Evolutionary conservation across 108 stramenopile genomes (phyloP), one percentile per base, ranked within the genome.

Genomic region (Pseudonitzschia multiseries): DNA sequence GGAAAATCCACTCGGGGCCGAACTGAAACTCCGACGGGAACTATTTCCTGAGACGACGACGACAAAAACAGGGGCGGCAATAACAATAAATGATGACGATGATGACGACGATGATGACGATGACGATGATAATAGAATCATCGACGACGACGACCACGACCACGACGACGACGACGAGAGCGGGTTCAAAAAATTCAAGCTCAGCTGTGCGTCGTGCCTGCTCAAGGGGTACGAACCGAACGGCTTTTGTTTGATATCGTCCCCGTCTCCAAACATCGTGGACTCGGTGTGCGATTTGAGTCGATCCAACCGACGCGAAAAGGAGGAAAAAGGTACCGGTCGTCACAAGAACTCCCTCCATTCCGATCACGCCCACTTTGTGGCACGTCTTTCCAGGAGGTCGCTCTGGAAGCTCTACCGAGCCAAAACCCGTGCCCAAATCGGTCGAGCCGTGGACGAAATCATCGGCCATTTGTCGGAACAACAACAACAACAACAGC

Each of bases 151-250:
- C n/a, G n/a, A n/a, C n/a, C n/a, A n/a, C n/a, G n/a, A n/a, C n/a
- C n/a, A n/a, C n/a, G n/a, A n/a, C n/a, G 28, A 10, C 29, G 28
- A 29, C 17, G 59, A 61, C 28, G 59, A 29, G 17, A 61, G 28
- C 26, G 9, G 14, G 22, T n/a, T n/a, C n/a, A n/a, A n/a, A n/a
- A n/a, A n/a, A n/a, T 61, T 71, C 48, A 77, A 77, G 57, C 42
- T 77, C 15, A 65, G 62, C 71, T 78, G 77, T 67, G 77, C 77
- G 17, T 20, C 44, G 22, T 72, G 72, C 41, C 44, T 73, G 26
- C 65, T 78, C 51, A 20, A 18, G 18, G 67, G 10, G 28, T 27
- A 68, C 28, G 62, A 73, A 48, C 77, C 71, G 1, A 78, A 78
- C 40, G 77, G 77, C 28, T 78, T 78, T 57, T 65, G 44, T 40